Evolutionary conservation across 345 rosid species (phyloP).

Genomic region (Anacardium occidentale): DNA sequence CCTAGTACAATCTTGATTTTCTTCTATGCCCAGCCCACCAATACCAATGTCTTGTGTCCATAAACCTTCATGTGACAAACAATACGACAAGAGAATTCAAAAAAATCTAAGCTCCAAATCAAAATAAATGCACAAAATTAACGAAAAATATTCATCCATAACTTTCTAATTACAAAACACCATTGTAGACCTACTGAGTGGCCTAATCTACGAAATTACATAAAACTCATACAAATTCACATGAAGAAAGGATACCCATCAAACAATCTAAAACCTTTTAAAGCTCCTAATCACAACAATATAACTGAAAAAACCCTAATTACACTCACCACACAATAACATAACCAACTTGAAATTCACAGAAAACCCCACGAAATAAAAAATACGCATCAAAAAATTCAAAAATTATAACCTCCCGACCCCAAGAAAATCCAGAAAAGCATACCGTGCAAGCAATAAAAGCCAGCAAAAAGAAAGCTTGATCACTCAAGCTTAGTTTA

Average conservation of each 20-base stretch:
- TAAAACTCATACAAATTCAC: too few species aligned
- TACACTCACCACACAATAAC: background rate
- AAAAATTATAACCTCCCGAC: background rate
- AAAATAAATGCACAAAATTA: background rate
- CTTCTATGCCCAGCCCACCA: background rate
- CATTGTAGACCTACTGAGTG: too few species aligned
- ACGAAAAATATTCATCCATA: too few species aligned
- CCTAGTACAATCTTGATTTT: background rate
- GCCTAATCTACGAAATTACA: too few species aligned
- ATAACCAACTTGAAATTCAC: background rate
- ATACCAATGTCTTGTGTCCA: background rate
- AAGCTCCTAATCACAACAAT: too few species aligned
- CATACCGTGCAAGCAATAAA: slow-evolving; percentile 85
- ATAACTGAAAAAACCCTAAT: too few species aligned
- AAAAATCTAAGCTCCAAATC: background rate
- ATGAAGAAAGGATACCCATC: too few species aligned
- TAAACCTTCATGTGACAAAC: background rate
- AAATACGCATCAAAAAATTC: background rate
- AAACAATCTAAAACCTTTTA: too few species aligned
- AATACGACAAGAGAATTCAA: background rate
- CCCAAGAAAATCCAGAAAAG: background rate
- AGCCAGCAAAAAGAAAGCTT: slow-evolving; percentile 69
- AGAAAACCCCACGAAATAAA: background rate
- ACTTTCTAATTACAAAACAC: too few species aligned
- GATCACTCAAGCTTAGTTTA: slow-evolving; percentile 58